Conservation (phyloP, 2,329 filamentous ascomycete species). For the Sarocladiaceae sp. region DNA sequence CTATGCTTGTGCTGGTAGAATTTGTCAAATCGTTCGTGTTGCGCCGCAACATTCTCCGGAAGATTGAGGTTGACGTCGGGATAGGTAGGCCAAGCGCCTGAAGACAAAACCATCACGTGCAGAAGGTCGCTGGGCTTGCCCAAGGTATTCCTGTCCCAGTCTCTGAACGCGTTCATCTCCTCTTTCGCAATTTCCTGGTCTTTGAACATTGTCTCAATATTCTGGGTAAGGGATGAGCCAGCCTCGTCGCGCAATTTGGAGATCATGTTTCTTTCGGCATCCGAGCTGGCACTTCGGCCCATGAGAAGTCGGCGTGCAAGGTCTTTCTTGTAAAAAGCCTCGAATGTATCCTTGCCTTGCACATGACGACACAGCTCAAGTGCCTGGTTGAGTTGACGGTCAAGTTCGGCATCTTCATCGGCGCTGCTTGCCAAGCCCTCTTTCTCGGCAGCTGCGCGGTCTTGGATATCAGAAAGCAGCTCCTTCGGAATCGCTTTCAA, state of each 20-base stretch:
- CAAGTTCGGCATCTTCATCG: conserved; percentile 89
- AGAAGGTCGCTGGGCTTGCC: conserved; percentile 47
- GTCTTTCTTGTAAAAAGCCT: conserved; percentile 99
- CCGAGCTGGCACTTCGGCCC: conserved; percentile 87
- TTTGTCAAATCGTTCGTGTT: conserved; percentile 74
- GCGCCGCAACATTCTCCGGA: conserved; percentile 68
- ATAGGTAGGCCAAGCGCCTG: conserved; percentile 90
- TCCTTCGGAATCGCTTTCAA: conserved; percentile 75
- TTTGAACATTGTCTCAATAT: conserved; percentile 99
- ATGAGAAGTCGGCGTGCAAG: conserved; percentile 85
- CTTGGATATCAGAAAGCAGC: conserved; percentile 58
- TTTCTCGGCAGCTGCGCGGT: conserved; percentile 53
- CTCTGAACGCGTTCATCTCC: conserved; percentile 87
- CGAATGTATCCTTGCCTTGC: conserved; percentile 94
- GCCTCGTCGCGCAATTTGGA: conserved; percentile 89
- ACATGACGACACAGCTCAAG: conserved; percentile 96
- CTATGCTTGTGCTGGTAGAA: conserved; percentile 91
- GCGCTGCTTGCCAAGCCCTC: conserved; percentile 63
- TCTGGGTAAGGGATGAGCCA: conserved; percentile 90
- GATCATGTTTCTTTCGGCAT: conserved; percentile 95
- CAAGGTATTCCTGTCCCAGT: conserved; percentile 44
- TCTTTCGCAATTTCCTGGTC: conserved; percentile 92
- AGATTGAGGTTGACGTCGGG: conserved; percentile 69
- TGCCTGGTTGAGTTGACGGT: conserved; percentile 86
- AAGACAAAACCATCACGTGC: conserved; percentile 84